Evolutionary conservation across 805 yeast genomes (phyloP).

Genomic region (Myxozyma melibiosi): DNA sequence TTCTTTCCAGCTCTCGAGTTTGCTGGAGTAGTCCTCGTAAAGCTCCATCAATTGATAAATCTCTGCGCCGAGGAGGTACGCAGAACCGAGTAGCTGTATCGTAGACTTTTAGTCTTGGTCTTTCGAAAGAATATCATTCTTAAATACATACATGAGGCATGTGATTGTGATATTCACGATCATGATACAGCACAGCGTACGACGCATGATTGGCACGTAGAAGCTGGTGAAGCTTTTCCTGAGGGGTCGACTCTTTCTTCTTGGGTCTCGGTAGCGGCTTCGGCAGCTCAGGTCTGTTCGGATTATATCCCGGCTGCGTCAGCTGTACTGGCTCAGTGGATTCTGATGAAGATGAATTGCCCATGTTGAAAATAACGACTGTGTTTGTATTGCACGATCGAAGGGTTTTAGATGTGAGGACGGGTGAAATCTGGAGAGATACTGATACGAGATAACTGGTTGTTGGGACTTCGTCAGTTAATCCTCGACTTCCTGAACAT

Average conservation of each 20-base stretch:
- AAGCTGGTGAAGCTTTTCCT: conserved; percentile 38
- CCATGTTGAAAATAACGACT: background rate
- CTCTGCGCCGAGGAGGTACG: conserved; percentile 44
- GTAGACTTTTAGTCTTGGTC: background rate
- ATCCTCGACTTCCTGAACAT: too few species aligned
- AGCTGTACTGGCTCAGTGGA: background rate
- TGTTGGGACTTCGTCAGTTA: background rate
- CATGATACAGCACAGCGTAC: conserved; percentile 39
- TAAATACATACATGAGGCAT: conserved; percentile 37
- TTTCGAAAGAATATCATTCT: background rate
- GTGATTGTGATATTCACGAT: conserved; percentile 40
- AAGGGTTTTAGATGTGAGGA: background rate
- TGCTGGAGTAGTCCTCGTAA: conserved; percentile 38
- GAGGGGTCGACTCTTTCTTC: conserved; percentile 9
- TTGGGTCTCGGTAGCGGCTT: conserved; percentile 2
- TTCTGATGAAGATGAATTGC: conserved; percentile 8
- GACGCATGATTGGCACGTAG: conserved; percentile 40
- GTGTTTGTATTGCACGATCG: background rate
- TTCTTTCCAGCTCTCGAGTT: conserved; percentile 43
- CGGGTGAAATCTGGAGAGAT: too few species aligned
- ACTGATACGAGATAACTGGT: background rate
- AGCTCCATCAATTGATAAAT: conserved; percentile 38
- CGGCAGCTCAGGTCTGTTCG: conserved; percentile 4
- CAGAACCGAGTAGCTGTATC: conserved; percentile 38
- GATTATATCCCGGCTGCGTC: background rate